Base-by-base conservation (phyloP, 345 rosid genomes). In the Pseudoturritis turrita region DNA sequence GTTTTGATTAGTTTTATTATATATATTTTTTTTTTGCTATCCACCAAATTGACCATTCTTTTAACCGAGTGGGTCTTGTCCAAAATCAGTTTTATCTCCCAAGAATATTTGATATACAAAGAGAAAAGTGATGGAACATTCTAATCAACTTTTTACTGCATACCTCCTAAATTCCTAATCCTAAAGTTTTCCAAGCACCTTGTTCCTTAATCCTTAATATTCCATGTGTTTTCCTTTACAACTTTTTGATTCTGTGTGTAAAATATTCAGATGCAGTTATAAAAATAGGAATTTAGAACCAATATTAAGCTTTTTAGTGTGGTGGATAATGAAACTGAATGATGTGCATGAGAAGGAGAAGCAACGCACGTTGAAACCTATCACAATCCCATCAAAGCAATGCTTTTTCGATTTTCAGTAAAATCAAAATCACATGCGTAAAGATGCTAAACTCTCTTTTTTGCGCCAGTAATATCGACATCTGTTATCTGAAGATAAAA, bases 371-470 rank as follows among this genome's bases (percentile, higher is more conserved):
- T 46, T 65, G 44, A 65, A 46, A 47, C 7, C 18, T 26, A 47
- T 45, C 52, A 26, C 72, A 45, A 26, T 36, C 51, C 72, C 77
- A 74, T 65, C 78, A 57, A 28, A 26, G 14, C 10, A 55, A 10
- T 25, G 26, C 58, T 57, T 65, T 71, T 18, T 7, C 44, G 10
- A 10, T 33, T 10, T 43, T 22, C 47, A 15, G 63, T 44, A 39
- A n/a, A 19, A 65, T 31, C 70, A 43, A 41, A 44, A 15, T 44
- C 70, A 62, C 76, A 73, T 64, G 49, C 40, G n/a, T 44, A 31
- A 21, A 53, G 49, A 72, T n/a, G 35, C 77, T 54, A 28, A 45
- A 23, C 28, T 39, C 56, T 62, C 23, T 25, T 52, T 52, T 51
- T 23, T 23, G 36, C 47, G 47, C 5, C 28, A 26, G 44, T 57